Percentiles rank a stretch among this genome's conserved stretches.
These are phyloP conservation scores for Jacaranda mimosifolia DNA, from an alignment of 257 asterid species.

Conservation along the genomic window DNA sequence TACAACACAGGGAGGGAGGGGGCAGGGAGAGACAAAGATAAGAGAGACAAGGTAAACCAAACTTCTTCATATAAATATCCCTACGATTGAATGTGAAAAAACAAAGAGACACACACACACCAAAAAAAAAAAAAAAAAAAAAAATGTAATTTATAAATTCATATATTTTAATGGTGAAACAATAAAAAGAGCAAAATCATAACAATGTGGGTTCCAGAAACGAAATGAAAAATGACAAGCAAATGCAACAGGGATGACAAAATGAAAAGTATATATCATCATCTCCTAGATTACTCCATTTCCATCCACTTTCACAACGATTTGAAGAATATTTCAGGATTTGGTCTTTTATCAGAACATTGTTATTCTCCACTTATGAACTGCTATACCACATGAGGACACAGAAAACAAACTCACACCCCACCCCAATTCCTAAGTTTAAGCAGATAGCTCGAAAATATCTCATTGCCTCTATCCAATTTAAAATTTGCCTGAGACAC, in stretches of 20 bases:
- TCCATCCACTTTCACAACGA: not conserved
- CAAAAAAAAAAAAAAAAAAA: not conserved
- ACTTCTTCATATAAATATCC: not conserved
- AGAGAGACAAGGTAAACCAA: constrained; percentile 8
- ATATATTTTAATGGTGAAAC: not conserved
- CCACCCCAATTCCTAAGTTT: not conserved
- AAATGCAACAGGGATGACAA: not conserved
- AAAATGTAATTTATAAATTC: not conserved
- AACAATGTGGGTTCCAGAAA: not conserved
- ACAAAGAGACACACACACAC: no score
- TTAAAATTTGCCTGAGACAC: not conserved
- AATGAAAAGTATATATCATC: not conserved
- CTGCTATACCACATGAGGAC: not conserved
- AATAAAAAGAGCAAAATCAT: not conserved
- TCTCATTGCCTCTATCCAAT: not conserved
- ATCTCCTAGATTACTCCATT: constrained; percentile 1
- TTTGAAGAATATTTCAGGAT: not conserved
- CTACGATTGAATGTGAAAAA: not conserved
- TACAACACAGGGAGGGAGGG: constrained; percentile 24
- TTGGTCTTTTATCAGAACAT: not conserved
- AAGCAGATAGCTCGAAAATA: not conserved
- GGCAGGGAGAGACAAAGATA: not conserved
- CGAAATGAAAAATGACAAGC: not conserved
- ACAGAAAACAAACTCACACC: constrained; percentile 5
- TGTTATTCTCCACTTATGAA: not conserved